A percentile compares a stretch with the other conserved stretches of the same genome.
Conservation (phyloP, 2,329 filamentous ascomycete species). For the Ramularia collo-cygni region DNA sequence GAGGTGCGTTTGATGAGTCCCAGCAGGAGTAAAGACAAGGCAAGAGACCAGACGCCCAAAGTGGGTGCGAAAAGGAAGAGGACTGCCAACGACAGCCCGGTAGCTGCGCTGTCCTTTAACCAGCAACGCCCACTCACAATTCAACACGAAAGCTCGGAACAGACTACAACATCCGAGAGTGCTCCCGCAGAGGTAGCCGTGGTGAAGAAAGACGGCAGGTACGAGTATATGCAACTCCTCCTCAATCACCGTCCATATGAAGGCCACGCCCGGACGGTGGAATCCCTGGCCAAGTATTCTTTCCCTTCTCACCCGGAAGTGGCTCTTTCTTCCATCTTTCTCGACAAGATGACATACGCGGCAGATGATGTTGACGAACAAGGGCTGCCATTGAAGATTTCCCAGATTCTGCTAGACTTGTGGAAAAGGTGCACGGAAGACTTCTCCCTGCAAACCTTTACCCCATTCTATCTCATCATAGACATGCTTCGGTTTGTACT, state of each 20-base stretch:
- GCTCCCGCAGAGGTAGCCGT: constrained; percentile 3
- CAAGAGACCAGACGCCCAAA: constrained; percentile 54
- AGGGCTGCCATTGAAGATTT: constrained; percentile 56
- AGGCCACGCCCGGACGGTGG: constrained; percentile 57
- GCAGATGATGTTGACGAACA: constrained; percentile 40
- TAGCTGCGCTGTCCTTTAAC: constrained; percentile 40
- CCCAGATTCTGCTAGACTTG: constrained; percentile 55
- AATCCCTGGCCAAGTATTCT: constrained; percentile 56
- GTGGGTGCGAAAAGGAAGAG: constrained; percentile 62
- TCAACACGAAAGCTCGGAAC: constrained; percentile 18
- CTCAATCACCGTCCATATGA: constrained; percentile 55
- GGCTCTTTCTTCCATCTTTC: constrained; percentile 60
- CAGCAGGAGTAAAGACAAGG: constrained; percentile 39
- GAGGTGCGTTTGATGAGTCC: constrained; percentile 40
- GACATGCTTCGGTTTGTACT: constrained; percentile 59
- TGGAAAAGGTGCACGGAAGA: constrained; percentile 65
- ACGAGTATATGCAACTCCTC: constrained; percentile 51
- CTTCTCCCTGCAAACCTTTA: constrained; percentile 41
- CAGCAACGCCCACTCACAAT: constrained; percentile 16
- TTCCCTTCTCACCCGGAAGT: constrained; percentile 58
- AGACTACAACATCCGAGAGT: constrained; percentile 3
- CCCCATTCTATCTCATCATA: constrained; percentile 59
- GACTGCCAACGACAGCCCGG: constrained; percentile 56
- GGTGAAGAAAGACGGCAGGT: constrained; percentile 15
- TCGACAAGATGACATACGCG: constrained; percentile 56